These are phyloP conservation scores for Syzygium aromaticum DNA, from an alignment of 345 rosid genomes.

Conservation along the genomic window DNA sequence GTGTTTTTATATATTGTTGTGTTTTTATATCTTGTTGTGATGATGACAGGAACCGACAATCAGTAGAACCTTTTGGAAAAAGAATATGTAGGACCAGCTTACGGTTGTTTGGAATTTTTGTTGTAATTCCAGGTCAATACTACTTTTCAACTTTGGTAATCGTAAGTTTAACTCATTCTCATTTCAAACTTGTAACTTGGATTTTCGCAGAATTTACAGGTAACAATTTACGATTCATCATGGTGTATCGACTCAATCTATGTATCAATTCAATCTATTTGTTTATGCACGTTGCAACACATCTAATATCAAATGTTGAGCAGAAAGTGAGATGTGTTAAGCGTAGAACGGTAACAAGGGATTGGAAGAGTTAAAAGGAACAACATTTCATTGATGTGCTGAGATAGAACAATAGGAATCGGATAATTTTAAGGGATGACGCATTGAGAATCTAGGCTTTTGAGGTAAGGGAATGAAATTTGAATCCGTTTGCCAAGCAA, in stretches of 20 bases:
- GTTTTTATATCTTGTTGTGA: not conserved
- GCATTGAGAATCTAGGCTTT: no score
- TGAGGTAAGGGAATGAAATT: not conserved
- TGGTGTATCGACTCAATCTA: not conserved
- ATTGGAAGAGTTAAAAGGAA: not conserved
- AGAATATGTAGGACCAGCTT: not conserved
- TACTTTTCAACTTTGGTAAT: not conserved
- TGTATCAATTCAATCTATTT: not conserved
- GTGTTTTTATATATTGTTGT: not conserved
- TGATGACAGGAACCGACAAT: not conserved
- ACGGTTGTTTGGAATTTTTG: not conserved
- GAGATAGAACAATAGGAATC: not conserved
- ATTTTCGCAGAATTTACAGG: not conserved
- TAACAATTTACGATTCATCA: not conserved
- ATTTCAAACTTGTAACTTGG: not conserved
- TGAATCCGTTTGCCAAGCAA: not conserved
- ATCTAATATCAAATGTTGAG: not conserved
- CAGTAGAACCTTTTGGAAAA: not conserved
- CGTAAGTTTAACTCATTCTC: not conserved
- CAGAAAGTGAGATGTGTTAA: not conserved
- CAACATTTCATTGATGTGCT: not conserved
- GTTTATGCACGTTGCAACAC: not conserved
- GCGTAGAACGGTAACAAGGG: not conserved
- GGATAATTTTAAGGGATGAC: not conserved
- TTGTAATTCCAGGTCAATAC: not conserved